phyloP scores from a whole-genome alignment of 768 basidiomycete species.

The Pleurotus tuber-regium region DNA sequence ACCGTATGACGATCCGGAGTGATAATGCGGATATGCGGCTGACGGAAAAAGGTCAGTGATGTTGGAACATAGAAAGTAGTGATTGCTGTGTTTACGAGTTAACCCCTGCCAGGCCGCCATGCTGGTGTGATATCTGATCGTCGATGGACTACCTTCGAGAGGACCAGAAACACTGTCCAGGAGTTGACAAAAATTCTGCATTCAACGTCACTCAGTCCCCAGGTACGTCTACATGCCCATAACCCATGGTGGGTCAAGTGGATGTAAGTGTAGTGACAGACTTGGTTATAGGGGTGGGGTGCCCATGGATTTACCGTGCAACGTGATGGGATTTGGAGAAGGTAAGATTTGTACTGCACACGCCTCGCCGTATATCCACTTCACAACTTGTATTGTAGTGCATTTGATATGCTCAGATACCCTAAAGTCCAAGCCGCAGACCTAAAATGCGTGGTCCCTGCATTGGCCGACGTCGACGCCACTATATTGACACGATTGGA shows the following conservation, averaged over 20 bases:
- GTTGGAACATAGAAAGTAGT: no score
- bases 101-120: conserved; percentile 42
- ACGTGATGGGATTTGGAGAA: conserved; percentile 41
- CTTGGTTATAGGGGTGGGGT: conserved; percentile 31
- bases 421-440: conserved; percentile 44
- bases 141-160: conserved; percentile 39
- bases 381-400: no score
- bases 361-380: no score
- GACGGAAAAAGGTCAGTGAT: conserved; percentile 67
- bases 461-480: conserved; percentile 47
- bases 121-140: conserved; percentile 45
- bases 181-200: conserved; percentile 36
- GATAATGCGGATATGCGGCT: conserved; percentile 88
- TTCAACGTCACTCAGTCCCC: conserved; percentile 37
- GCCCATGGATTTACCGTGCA: conserved; percentile 42
- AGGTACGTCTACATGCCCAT: conserved; percentile 24
- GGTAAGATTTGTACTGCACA: conserved; percentile 23
- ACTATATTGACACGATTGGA: conserved; percentile 57
- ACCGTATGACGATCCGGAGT: conserved; percentile 81
- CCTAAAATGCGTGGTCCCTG: conserved; percentile 46
- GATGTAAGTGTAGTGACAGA: background rate
- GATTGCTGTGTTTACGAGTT: background rate
- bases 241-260: no score
- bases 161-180: conserved; percentile 28
- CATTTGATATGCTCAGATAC: conserved; percentile 69